These are phyloP conservation scores for Mycena crocata DNA, from an alignment of 768 basidiomycete species.

Conservation along the genomic window DNA sequence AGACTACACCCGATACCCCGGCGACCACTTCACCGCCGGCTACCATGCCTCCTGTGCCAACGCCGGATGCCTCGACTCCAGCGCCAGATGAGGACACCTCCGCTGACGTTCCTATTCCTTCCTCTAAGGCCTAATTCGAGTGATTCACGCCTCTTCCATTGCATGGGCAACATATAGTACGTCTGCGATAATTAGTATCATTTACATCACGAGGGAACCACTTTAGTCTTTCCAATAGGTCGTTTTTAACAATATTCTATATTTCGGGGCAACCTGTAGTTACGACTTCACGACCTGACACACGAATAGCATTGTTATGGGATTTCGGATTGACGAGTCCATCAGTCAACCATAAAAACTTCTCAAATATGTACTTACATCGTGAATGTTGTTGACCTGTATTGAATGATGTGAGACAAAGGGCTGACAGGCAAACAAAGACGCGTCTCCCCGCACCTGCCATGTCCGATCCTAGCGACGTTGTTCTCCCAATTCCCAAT, in stretches of 20 bases:
- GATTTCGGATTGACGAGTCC: background rate
- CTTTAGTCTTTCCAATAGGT: too few relatives aligned
- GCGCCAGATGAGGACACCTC: background rate
- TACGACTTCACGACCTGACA: slow-evolving; percentile 1
- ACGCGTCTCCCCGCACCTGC: slow-evolving; percentile 34
- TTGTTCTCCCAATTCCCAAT: slow-evolving; percentile 89
- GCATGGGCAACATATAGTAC: too few relatives aligned
- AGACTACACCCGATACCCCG: background rate
- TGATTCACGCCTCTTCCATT: too few relatives aligned
- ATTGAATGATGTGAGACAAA: background rate
- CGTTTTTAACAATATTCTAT: too few relatives aligned
- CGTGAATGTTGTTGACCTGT: background rate
- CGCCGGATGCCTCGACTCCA: background rate
- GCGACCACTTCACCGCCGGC: background rate
- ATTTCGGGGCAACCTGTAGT: too few relatives aligned
- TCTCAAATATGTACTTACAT: too few relatives aligned
- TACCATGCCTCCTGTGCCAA: background rate
- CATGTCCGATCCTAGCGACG: slow-evolving; percentile 80
- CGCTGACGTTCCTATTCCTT: background rate
- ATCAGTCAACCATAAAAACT: too few relatives aligned
- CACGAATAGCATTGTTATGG: background rate
- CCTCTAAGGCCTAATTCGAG: too few relatives aligned
- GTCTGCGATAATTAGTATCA: too few relatives aligned
- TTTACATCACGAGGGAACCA: too few relatives aligned
- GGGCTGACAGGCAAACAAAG: slow-evolving; percentile 10